These are phyloP conservation scores for Taphrina pruni DNA, from an alignment of 1,139 yeast species.

Conservation along the genomic window DNA sequence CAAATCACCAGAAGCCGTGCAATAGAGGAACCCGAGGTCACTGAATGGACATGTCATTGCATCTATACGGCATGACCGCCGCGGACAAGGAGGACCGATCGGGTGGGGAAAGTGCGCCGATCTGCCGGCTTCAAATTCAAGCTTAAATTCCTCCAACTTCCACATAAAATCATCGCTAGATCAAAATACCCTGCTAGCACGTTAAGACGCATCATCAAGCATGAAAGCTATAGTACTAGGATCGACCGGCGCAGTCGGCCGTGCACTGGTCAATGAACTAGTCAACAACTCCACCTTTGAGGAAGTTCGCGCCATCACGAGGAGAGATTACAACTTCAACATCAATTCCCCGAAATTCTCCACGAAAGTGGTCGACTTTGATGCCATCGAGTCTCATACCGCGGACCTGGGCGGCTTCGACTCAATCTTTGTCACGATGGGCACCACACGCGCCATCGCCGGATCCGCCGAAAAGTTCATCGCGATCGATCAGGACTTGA, in stretches of 20 bases:
- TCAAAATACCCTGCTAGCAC: background rate
- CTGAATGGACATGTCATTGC: too few relatives aligned
- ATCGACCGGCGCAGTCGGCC: slow-evolving; percentile 41
- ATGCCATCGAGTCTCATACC: slow-evolving; percentile 19
- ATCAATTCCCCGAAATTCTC: slow-evolving; percentile 13
- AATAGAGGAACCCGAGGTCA: too few relatives aligned
- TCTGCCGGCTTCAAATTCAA: background rate
- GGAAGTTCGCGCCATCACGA: slow-evolving; percentile 24
- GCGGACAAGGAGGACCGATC: background rate
- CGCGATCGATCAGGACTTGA: slow-evolving; percentile 36
- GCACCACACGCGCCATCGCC: slow-evolving; percentile 39
- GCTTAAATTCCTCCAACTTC: background rate
- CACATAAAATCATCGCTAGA: background rate
- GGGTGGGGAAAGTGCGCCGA: background rate
- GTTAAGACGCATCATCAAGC: background rate
- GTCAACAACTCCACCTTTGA: slow-evolving; percentile 11
- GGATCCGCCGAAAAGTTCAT: slow-evolving; percentile 33
- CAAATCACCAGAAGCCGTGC: too few relatives aligned
- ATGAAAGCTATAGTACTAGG: slow-evolving; percentile 38
- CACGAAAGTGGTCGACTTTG: slow-evolving; percentile 19
- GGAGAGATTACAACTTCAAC: slow-evolving; percentile 23
- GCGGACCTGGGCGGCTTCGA: slow-evolving; percentile 32
- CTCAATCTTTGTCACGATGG: slow-evolving; percentile 32
- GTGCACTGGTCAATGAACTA: slow-evolving; percentile 30
- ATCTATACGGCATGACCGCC: background rate